Evolutionary conservation across 148 eudicot species (phyloP), one percentile per base, ranked within the genome.

Genomic region (Vaccinium myrtillus): DNA sequence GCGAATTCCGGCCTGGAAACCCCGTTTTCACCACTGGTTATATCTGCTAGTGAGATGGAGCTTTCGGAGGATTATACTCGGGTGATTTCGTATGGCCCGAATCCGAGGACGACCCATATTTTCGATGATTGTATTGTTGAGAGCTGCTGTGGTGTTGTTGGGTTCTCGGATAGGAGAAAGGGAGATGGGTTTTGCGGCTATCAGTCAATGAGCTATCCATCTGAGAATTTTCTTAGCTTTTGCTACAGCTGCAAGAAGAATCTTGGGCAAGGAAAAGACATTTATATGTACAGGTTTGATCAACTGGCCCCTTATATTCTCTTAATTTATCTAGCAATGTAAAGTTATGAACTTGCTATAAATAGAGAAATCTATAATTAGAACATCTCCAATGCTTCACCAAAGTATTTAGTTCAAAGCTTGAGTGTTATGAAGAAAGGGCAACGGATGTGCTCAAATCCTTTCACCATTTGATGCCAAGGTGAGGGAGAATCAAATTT

Each of bases 1-100:
- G 77, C 46, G 13, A 84, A 75, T 83, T 82, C 83, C 4, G 85
- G 81, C 74, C 10, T 51, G 1, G 89, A 85, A n/a, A 86, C 69
- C 75, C 59, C 82, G 23, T 79, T 48, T 48, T 87, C 91, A 3
- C 88, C 89, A 0, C 75, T 70, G 83, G 58, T 55, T 73, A 86
- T 86, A 56, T 89, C 92, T 63, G 82, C 88, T 9, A 82, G 84
- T 78, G 93, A 93, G 78, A 93, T 93, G 92, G 93, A 90, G 83
- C 92, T 91, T n/a, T 90, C 93, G 27, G 95, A 93, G 91, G 95
- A 93, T 25, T 93, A 93, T 27, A 93, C 95, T 53, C 82, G 95
- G 49, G 93, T 93, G 75, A 90, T 93, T 14, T 86, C 95, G 1
- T 83, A 87, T 80, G 93, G 95, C 9, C 90, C 92, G 0, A 89